Evolutionary conservation across 2,329 filamentous ascomycete genomes (phyloP).

Genomic region (Nemania abortiva): DNA sequence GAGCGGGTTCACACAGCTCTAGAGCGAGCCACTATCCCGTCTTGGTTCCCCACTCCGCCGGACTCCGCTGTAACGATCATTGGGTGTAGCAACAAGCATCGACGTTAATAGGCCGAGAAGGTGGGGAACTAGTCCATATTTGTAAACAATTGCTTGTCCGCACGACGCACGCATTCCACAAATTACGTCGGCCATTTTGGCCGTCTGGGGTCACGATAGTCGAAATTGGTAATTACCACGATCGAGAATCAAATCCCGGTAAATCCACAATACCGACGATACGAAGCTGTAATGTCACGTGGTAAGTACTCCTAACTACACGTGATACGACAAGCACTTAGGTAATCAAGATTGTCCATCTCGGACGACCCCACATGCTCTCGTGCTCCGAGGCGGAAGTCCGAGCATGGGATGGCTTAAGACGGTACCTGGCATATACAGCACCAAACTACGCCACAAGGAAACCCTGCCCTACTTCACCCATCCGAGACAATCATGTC

Average conservation of each 20-base stretch:
- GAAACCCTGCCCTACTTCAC: no score
- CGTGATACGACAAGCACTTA: neutral
- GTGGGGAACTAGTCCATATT: neutral
- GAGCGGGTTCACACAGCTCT: neutral
- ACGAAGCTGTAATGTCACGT: neutral
- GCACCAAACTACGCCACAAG: no score
- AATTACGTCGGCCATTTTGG: conserved; percentile 21
- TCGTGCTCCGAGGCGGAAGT: neutral
- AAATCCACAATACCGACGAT: neutral
- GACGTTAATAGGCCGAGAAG: neutral
- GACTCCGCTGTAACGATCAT: neutral
- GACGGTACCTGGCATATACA: no score
- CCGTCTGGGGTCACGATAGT: neutral
- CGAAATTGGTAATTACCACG: neutral
- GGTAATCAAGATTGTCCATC: neutral
- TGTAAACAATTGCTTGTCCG: neutral
- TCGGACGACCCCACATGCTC: neutral
- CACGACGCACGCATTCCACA: neutral
- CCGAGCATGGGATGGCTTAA: neutral
- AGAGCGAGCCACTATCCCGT: neutral
- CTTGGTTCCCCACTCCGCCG: neutral
- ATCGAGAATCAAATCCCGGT: neutral
- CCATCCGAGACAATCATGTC: no score
- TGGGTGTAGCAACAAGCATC: neutral
- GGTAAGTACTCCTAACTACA: no score